Conservation (phyloP, 495 filamentous ascomycete species). For the Oleoguttula mirabilis region DNA sequence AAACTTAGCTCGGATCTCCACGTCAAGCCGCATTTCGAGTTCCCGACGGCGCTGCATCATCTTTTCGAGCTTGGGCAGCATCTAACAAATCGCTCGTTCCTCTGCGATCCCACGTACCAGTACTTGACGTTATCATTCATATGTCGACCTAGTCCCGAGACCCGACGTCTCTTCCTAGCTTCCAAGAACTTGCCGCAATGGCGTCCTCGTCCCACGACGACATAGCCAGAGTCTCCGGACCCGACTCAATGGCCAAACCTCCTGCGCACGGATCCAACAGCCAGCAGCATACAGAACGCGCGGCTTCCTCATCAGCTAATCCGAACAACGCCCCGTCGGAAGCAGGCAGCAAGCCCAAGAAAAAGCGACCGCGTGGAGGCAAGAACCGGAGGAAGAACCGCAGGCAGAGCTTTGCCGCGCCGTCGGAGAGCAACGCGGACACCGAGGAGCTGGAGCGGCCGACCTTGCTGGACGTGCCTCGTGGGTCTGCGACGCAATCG, state of each 20-base stretch:
- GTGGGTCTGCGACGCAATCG: constrained; percentile 20
- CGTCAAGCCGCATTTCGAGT: too few relatives aligned
- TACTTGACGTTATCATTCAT: too few relatives aligned
- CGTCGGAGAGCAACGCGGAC: constrained; percentile 32
- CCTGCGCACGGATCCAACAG: background rate
- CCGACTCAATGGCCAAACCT: constrained; percentile 2
- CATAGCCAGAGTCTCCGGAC: constrained; percentile 2
- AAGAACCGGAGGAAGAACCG: constrained; percentile 48
- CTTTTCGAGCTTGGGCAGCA: too few relatives aligned
- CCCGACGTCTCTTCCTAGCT: too few relatives aligned
- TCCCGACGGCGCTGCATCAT: too few relatives aligned
- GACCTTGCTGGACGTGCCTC: constrained; percentile 25
- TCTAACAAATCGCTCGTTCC: too few relatives aligned
- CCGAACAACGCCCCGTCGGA: background rate
- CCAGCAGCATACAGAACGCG: too few relatives aligned
- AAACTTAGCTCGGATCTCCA: too few relatives aligned
- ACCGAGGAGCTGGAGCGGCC: constrained; percentile 23
- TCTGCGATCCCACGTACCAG: too few relatives aligned
- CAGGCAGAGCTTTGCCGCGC: constrained; percentile 50
- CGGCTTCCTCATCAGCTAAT: background rate
- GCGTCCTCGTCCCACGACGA: background rate
- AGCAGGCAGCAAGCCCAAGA: constrained; percentile 1
- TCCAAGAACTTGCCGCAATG: too few relatives aligned
- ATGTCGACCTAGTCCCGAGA: too few relatives aligned
- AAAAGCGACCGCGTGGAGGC: constrained; percentile 38